Percentiles rank a stretch among this genome's conserved stretches.
These are phyloP conservation scores for Aspergillus pseudonomiae DNA, from an alignment of 2,329 filamentous ascomycete species.

Conservation along the genomic window DNA sequence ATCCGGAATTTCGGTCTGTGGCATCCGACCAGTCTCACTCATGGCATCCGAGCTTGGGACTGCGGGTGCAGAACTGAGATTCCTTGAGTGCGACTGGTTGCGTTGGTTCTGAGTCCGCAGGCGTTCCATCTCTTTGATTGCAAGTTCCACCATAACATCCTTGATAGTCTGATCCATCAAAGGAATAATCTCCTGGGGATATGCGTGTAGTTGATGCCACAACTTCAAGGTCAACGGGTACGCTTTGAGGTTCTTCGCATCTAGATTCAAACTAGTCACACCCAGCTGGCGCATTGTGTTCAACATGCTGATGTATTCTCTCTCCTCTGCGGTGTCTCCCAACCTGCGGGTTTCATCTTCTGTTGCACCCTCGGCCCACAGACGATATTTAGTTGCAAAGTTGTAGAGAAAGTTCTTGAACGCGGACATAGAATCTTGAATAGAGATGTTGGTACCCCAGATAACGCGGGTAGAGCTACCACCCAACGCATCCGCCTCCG, in stretches of 20 bases:
- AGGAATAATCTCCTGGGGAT: constrained; percentile 93
- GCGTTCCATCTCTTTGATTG: constrained; percentile 75
- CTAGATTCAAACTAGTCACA: constrained; percentile 80
- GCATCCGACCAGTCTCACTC: constrained; percentile 39
- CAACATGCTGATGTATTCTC: constrained; percentile 81
- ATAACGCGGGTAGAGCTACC: constrained; percentile 81
- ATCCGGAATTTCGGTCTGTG: constrained; percentile 63
- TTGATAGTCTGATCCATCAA: constrained; percentile 95
- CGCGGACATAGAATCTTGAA: constrained; percentile 80
- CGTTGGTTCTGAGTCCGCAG: constrained; percentile 60
- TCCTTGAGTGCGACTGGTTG: constrained; percentile 52
- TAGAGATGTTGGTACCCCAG: constrained; percentile 96
- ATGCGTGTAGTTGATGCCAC: constrained; percentile 92
- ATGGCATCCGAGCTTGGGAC: constrained; percentile 79
- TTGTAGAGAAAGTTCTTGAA: constrained; percentile 94
- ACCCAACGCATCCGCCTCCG: constrained; percentile 85
- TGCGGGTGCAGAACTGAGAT: constrained; percentile 72
- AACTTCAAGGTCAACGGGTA: constrained; percentile 92
- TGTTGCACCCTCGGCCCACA: constrained; percentile 84
- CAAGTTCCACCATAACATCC: constrained; percentile 89
- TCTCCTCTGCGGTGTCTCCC: constrained; percentile 71
- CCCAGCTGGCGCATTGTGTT: constrained; percentile 90
- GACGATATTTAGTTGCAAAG: constrained; percentile 89
- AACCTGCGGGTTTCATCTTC: constrained; percentile 72
- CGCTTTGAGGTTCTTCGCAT: constrained; percentile 84